Evolutionary conservation across 768 basidiomycete species (phyloP).

Genomic region (Lactifluus echinatus): DNA sequence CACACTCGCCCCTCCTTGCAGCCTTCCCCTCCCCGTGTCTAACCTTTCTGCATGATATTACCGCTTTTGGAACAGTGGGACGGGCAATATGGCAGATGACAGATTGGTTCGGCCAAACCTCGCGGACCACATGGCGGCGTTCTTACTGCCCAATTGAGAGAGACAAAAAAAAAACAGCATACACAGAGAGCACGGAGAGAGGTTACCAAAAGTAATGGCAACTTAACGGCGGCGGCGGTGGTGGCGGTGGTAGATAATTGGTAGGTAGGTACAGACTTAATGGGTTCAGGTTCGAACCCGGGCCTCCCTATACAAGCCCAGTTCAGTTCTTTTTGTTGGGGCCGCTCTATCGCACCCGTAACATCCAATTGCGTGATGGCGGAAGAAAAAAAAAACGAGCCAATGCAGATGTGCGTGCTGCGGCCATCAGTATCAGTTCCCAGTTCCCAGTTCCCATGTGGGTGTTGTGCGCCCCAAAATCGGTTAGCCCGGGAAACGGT

Average conservation of each 20-base stretch:
- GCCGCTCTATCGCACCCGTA: neutral
- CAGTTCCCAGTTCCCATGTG: conserved; percentile 17
- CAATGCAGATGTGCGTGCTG: neutral
- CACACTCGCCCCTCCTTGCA: no score
- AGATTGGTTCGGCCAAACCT: neutral
- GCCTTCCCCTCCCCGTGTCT: neutral
- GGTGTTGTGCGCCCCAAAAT: conserved; percentile 4
- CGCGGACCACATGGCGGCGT: conserved; percentile 2
- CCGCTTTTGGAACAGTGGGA: neutral
- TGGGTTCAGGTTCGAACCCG: neutral
- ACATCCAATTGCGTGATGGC: neutral
- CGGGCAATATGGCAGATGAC: neutral
- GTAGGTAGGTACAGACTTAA: neutral
- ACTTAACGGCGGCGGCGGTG: neutral
- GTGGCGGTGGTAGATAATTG: neutral
- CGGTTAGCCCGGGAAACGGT: conserved; percentile 4
- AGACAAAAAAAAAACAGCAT: neutral
- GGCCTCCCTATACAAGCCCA: neutral
- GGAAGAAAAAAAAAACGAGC: neutral
- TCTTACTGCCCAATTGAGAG: neutral
- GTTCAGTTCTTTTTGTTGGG: neutral
- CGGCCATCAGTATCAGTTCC: neutral
- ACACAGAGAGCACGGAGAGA: neutral
- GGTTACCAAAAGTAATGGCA: no score
- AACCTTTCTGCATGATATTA: neutral